Conservation (phyloP, 129 eudicot genomes). For the Tagetes erecta region DNA sequence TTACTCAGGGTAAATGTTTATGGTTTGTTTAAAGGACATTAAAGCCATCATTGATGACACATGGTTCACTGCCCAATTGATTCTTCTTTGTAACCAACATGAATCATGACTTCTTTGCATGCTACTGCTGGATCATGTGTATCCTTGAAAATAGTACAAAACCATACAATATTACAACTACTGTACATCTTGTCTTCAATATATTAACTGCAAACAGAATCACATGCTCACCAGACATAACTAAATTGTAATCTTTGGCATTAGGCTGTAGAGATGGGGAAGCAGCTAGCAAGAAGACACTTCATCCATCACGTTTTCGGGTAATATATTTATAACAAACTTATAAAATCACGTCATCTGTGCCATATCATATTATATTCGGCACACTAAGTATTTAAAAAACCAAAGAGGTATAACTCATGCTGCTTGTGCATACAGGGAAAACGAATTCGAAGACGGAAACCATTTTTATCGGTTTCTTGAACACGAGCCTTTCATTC, state of each 20-base stretch:
- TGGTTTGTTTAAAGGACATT: slow-evolving; percentile 23
- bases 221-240: slow-evolving; percentile 8
- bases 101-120: slow-evolving; percentile 40
- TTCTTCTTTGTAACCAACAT: slow-evolving; percentile 30
- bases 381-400: not conserved
- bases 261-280: slow-evolving; percentile 86
- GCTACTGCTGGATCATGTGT: slow-evolving; percentile 43
- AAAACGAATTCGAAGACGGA: slow-evolving; percentile 81
- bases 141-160: slow-evolving; percentile 18
- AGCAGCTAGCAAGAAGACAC: slow-evolving; percentile 71
- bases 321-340: slow-evolving; percentile 39
- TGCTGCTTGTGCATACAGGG: slow-evolving; percentile 41
- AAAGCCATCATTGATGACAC: slow-evolving; percentile 39
- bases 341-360: not conserved
- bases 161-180: not conserved
- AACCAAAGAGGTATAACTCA: not conserved
- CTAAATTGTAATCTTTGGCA: slow-evolving; percentile 18
- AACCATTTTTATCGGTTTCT: slow-evolving; percentile 80
- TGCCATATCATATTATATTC: not conserved
- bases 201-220: not conserved
- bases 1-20: slow-evolving; percentile 19
- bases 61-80: slow-evolving; percentile 39
- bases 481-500: slow-evolving; percentile 84
- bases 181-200: slow-evolving; percentile 1
- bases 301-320: slow-evolving; percentile 85